Percentiles rank a stretch among this genome's conserved stretches.
These are phyloP conservation scores for Leishmania major DNA, from an alignment of 208 protist genomes.

Conservation along the genomic window DNA sequence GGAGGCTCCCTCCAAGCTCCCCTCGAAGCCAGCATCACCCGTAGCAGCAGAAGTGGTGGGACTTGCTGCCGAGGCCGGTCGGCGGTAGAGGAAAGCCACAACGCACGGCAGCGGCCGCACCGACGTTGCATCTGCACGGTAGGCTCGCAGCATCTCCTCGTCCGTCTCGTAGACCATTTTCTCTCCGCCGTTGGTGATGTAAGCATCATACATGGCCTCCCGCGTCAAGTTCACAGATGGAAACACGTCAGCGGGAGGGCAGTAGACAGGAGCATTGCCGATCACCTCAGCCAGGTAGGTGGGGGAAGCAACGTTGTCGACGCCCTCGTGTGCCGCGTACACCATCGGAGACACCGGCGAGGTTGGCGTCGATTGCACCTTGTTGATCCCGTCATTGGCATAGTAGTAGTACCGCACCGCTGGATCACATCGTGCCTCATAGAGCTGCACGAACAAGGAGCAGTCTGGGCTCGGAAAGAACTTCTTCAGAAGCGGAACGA, in stretches of 20 bases:
- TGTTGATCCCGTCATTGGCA: slow-evolving; percentile 11
- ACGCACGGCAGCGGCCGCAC: slow-evolving; percentile 64
- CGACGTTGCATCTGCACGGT: slow-evolving; percentile 11
- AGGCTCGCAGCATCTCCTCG: slow-evolving; percentile 37
- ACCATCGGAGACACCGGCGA: slow-evolving; percentile 12
- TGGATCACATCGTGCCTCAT: slow-evolving; percentile 50
- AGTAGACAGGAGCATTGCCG: slow-evolving; percentile 21
- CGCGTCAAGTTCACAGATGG: slow-evolving; percentile 25
- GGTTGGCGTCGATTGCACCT: background rate
- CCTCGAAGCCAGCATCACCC: background rate
- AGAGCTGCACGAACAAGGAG: slow-evolving; percentile 62
- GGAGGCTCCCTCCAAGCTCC: background rate
- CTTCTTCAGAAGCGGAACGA: slow-evolving; percentile 55
- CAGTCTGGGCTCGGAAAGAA: slow-evolving; percentile 65
- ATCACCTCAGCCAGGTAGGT: slow-evolving; percentile 19
- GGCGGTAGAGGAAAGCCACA: slow-evolving; percentile 60
- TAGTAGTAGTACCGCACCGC: slow-evolving; percentile 74
- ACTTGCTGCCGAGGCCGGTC: background rate
- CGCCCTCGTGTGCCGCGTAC: slow-evolving; percentile 4
- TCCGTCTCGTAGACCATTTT: slow-evolving; percentile 41
- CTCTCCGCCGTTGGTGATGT: slow-evolving; percentile 32
- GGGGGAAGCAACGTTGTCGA: slow-evolving; percentile 1
- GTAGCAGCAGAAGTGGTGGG: background rate
- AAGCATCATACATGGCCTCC: slow-evolving; percentile 47
- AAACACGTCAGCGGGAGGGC: slow-evolving; percentile 36